Evolutionary conservation across 352 stramenopile genomes (phyloP), one percentile per base, ranked within the genome.

Genomic region (Thraustotheca clavata): DNA sequence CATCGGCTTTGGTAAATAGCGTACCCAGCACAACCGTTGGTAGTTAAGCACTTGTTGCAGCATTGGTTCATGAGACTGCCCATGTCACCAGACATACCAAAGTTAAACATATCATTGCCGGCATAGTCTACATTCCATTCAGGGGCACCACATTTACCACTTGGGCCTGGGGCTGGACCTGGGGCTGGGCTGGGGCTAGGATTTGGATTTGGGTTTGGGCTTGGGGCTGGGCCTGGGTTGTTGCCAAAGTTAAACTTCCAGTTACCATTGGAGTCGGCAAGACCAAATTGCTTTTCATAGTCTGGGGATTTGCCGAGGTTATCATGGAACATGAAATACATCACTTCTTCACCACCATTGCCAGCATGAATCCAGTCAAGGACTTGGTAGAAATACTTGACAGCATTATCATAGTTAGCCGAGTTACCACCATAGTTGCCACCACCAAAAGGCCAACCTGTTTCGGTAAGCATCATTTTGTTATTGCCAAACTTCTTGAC

Each of bases 391-490:
- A 62, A 31, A 67, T 75, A 80, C 46, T 68, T 55, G 60, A 77
- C 16, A 7, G 76, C 73, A 11, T 73, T 71, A 4, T 66, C 61
- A 24, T 73, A 35, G 8, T 18, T 39, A 8, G 57, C 6, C 9
- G 57, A 20, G 36, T 65, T 18, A 22, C 46, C 46, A 7, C 35
- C 26, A 22, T 55, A 76, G 26, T 74, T 39, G 18, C 65, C 60
- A 24, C 67, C 67, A 0, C 31, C 24, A 6, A 47, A 57, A 11
- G 71, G 67, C 71, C 69, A 74, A 24, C 71, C 69, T 5, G 67
- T 77, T 54, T 77, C 71, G 1, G 71, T 71, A 43, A 77, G 47
- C 11, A 67, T 60, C 12, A 71, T 48, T 63, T 73, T 71, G 43
- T 14, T 65, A 18, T 18, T 40, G 16, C 66, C 60, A 43, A 70